Percentiles rank a stretch among this genome's conserved stretches.
Evolutionary conservation across 129 eudicot genomes (phyloP).

Genomic region (Logfia minima): DNA sequence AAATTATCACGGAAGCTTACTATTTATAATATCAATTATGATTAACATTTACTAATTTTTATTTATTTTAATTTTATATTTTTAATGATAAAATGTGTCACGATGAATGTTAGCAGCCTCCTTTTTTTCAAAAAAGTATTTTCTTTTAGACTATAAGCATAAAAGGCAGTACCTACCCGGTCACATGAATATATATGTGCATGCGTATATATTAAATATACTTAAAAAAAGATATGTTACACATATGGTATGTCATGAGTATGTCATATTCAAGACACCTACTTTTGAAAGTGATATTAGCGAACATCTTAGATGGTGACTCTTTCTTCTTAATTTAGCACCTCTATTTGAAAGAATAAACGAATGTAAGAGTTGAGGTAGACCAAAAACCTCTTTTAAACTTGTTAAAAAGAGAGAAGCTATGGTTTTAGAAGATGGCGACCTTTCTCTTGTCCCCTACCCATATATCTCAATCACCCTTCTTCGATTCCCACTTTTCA

Average conservation of each 20-base stretch:
- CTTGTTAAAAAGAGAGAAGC: conserved; percentile 25
- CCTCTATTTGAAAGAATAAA: conserved; percentile 1
- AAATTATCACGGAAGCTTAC: no score
- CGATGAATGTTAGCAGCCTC: no score
- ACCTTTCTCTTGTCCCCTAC: conserved; percentile 29
- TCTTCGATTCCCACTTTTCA: background rate
- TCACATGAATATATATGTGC: background rate
- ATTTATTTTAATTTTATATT: no score
- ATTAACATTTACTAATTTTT: no score
- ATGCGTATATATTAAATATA: background rate
- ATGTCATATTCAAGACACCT: conserved; percentile 39
- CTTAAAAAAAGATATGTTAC: background rate
- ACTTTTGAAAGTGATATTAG: conserved; percentile 28
- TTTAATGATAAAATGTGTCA: no score
- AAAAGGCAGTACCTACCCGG: no score
- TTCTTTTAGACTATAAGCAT: no score
- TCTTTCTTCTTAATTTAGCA: conserved; percentile 10
- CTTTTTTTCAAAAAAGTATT: no score
- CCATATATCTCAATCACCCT: conserved; percentile 11
- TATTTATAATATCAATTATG: no score
- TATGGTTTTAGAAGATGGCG: conserved; percentile 32
- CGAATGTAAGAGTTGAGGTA: conserved; percentile 17
- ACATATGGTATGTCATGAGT: background rate
- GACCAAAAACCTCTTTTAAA: conserved; percentile 32
- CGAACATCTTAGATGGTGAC: conserved; percentile 36